A percentile compares a stretch with the other conserved stretches of the same genome.
phyloP scores from a whole-genome alignment of 1,284 basidiomycete genomes.

The Filobasidium uniguttulatum region DNA sequence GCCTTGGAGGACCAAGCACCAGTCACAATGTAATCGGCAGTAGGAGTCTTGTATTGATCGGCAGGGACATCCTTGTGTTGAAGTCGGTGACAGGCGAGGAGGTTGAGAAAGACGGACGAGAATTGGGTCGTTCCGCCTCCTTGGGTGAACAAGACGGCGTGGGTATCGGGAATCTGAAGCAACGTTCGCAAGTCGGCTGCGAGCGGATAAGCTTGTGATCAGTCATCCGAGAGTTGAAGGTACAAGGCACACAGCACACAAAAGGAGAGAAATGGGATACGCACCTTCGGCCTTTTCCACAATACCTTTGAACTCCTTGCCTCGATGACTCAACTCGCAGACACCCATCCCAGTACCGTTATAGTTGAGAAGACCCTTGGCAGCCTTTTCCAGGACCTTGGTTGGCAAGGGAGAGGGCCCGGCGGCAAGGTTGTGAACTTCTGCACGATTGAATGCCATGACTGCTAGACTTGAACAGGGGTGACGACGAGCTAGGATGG shows the following conservation, averaged over 20 bases:
- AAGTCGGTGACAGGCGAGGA: slow-evolving; percentile 48
- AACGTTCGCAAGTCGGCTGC: slow-evolving; percentile 52
- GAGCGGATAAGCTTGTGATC: background rate
- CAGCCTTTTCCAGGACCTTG: slow-evolving; percentile 59
- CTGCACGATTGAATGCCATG: slow-evolving; percentile 26
- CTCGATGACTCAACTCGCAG: slow-evolving; percentile 85
- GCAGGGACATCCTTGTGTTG: slow-evolving; percentile 17
- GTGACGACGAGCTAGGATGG: background rate
- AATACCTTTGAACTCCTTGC: slow-evolving; percentile 67
- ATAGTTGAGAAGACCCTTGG: slow-evolving; percentile 70
- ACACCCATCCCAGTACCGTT: slow-evolving; percentile 78
- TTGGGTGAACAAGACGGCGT: slow-evolving; percentile 77
- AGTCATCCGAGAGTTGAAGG: background rate
- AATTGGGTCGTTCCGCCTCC: slow-evolving; percentile 85
- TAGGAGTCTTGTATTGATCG: slow-evolving; percentile 27
- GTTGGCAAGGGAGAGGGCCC: slow-evolving; percentile 80
- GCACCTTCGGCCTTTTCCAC: slow-evolving; percentile 50
- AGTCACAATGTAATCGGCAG: slow-evolving; percentile 75
- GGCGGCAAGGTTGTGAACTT: slow-evolving; percentile 75
- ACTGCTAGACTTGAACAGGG: background rate
- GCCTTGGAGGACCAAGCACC: slow-evolving; percentile 86
- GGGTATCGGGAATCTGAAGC: slow-evolving; percentile 66
- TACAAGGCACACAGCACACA: background rate
- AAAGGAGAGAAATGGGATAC: slow-evolving; percentile 4
- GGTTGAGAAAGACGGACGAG: slow-evolving; percentile 73